Percentiles rank a stretch among this genome's conserved stretches.
These are phyloP conservation scores for Phytophthora hibernalis DNA, from an alignment of 352 stramenopile genomes.

Conservation along the genomic window DNA sequence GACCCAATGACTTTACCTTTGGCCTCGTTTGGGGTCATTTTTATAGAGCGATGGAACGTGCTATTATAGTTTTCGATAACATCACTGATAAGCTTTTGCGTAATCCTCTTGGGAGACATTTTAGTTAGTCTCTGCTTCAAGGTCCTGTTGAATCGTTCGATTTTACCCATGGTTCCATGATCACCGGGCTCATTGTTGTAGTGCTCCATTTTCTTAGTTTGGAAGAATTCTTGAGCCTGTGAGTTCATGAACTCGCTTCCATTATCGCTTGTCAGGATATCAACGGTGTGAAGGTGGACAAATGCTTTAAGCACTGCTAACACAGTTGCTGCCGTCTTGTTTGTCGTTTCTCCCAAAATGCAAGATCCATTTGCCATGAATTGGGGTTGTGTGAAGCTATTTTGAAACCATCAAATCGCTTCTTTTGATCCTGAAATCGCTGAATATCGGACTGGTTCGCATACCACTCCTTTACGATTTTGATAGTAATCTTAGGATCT, in stretches of 20 bases:
- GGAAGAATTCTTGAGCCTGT: not conserved
- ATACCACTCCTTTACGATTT: constrained; percentile 36
- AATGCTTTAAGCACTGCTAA: too few species aligned
- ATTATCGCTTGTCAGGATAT: not conserved
- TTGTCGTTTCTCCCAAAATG: too few species aligned
- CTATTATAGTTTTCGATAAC: constrained; percentile 24
- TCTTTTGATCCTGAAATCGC: constrained; percentile 2
- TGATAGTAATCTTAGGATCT: constrained; percentile 24
- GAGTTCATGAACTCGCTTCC: constrained; percentile 43
- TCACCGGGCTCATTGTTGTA: constrained; percentile 38
- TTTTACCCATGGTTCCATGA: too few species aligned
- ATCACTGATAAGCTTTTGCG: constrained; percentile 31
- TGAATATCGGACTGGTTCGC: constrained; percentile 23
- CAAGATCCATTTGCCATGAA: too few species aligned
- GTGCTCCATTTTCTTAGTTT: not conserved
- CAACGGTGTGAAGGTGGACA: too few species aligned
- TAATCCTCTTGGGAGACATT: constrained; percentile 16
- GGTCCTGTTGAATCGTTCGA: too few species aligned
- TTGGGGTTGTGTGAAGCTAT: too few species aligned
- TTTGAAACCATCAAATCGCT: too few species aligned
- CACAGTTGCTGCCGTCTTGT: too few species aligned
- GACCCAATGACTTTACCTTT: constrained; percentile 31
- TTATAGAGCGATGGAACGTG: constrained; percentile 18
- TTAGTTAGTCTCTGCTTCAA: too few species aligned
- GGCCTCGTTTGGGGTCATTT: constrained; percentile 27